Percentiles rank a stretch among this genome's conserved stretches.
These are phyloP conservation scores for Linum trigynum DNA, from an alignment of 345 rosid genomes.

Conservation along the genomic window DNA sequence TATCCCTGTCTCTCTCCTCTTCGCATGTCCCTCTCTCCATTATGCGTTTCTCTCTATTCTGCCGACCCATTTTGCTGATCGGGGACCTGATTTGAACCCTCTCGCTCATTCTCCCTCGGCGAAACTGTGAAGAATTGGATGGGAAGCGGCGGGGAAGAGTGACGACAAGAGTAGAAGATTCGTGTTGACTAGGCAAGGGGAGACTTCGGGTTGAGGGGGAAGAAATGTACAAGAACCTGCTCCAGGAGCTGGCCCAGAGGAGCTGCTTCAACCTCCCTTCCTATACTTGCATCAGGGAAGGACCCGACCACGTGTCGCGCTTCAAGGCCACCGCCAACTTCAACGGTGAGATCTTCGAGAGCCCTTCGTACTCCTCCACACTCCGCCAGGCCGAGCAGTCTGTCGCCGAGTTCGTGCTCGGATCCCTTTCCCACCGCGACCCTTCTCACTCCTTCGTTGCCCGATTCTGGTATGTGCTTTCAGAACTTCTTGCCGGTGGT, in stretches of 20 bases:
- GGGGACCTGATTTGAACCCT: too few relatives aligned
- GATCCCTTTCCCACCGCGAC: constrained; percentile 82
- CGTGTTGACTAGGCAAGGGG: background rate
- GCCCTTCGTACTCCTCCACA: constrained; percentile 88
- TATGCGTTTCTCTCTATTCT: too few relatives aligned
- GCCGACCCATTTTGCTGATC: too few relatives aligned
- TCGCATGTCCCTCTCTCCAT: too few relatives aligned
- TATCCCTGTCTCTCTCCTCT: too few relatives aligned
- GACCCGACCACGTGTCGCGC: constrained; percentile 99
- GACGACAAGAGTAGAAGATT: background rate
- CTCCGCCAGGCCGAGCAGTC: constrained; percentile 99
- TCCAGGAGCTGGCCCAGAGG: constrained; percentile 99
- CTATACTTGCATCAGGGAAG: constrained; percentile 88
- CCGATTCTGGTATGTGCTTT: constrained; percentile 63
- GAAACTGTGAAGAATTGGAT: background rate
- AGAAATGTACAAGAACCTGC: constrained; percentile 98
- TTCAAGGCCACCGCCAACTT: constrained; percentile 95
- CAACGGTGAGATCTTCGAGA: constrained; percentile 94
- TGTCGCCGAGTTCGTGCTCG: constrained; percentile 95
- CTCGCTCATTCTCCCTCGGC: too few relatives aligned
- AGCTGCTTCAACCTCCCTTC: constrained; percentile 97
- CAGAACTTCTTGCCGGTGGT: background rate
- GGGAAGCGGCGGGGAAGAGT: background rate
- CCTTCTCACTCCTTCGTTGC: constrained; percentile 98
- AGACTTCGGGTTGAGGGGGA: too few relatives aligned